Percentiles rank a stretch among this genome's conserved stretches.
These are phyloP conservation scores for Solanum pennellii DNA, from an alignment of 257 asterid genomes.

Conservation along the genomic window DNA sequence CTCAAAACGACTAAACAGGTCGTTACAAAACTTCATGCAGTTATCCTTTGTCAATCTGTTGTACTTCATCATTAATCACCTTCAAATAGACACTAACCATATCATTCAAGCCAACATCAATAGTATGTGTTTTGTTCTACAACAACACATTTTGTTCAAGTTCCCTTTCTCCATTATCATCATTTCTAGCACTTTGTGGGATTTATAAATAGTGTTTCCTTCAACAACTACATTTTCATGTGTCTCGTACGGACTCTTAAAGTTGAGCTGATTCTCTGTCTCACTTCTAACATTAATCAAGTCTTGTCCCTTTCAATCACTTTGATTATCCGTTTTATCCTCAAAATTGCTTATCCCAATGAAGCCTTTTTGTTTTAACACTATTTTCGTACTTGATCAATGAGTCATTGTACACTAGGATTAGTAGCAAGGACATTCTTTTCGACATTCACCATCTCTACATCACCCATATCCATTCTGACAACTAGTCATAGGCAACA, in stretches of 20 bases:
- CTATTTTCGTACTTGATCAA: too few species aligned
- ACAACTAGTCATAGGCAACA: too few species aligned
- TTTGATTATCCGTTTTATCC: constrained; percentile 11
- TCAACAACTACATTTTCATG: neutral
- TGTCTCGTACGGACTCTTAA: neutral
- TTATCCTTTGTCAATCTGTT: neutral
- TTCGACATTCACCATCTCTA: too few species aligned
- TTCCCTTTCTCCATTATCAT: too few species aligned
- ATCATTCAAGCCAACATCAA: constrained; percentile 9
- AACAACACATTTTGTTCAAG: too few species aligned
- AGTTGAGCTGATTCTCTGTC: constrained; percentile 7
- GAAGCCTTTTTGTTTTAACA: neutral
- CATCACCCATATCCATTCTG: too few species aligned
- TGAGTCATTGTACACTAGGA: too few species aligned
- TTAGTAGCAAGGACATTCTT: too few species aligned
- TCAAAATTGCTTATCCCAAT: neutral
- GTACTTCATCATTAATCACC: constrained; percentile 2
- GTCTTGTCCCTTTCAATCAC: neutral
- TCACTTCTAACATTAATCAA: neutral
- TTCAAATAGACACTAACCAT: constrained; percentile 8
- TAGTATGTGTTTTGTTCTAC: constrained; percentile 16
- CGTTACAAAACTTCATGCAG: neutral
- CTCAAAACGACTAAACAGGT: too few species aligned
- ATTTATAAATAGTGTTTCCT: too few species aligned
- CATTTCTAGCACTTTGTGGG: too few species aligned